Base-by-base conservation (phyloP, 2,329 filamentous ascomycete species). In the Colletotrichum phormii region DNA sequence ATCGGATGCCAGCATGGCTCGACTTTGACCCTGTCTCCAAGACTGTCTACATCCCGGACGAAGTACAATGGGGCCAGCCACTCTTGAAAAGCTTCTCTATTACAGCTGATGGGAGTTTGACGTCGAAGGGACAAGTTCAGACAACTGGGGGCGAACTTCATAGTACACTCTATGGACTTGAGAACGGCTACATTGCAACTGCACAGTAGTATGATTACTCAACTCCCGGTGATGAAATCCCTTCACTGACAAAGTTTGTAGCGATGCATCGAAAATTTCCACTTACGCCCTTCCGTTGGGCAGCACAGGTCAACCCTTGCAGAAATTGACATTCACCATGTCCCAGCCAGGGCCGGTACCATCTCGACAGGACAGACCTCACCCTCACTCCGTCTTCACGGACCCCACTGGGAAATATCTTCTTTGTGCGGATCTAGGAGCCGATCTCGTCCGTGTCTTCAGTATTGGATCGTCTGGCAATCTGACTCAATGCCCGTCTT, bases 401-500 rank as follows among this genome's bases (percentile, higher is more conserved):
- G 88, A 87, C 73, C 86, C 85, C 0, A 86, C 86, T 0, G 86
- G 86, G 13, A 78, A 82, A 49, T 89, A 84, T 76, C 76, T 90
- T 26, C 78, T 90, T 1, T 82, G 84, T 8, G 84, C 87, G 1
- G 89, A 90, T 74, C 83, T 90, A 2, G 88, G 88, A 42, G 86
- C 87, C 5, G 88, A 90, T 75, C 77, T 87, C 26, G 81, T 89
- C 65, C 88, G 87, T 70, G 84, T 90, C 75, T 88, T 88, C 81
- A 81, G 81, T 77, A 86, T 90, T 76, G 81, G 87, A 75, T 71
- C 65, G 3, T 84, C 82, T 0, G 87, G 88, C 9, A 77, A 78
- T 53, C 82, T 90, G 22, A 85, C 84, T 1, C 81, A 84, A 13
- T 88, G 86, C 72, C 77, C 83, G 6, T 78, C 84, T 1, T 84